These are phyloP conservation scores for Alternaria panax DNA, from an alignment of 2,329 filamentous ascomycete genomes.

Conservation along the genomic window DNA sequence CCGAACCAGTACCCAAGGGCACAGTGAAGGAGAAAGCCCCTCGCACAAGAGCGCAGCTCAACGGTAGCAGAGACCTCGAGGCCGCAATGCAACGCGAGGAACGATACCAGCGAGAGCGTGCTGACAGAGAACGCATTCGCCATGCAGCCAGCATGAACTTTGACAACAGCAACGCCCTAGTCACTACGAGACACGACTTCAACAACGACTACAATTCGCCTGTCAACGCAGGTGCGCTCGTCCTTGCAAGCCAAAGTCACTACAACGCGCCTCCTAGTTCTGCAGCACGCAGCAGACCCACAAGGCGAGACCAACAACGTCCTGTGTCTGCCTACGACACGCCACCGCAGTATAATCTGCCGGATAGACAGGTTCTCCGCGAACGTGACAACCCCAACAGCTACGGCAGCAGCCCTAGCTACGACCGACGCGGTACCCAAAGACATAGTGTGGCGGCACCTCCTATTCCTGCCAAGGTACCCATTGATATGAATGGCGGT, in stretches of 20 bases:
- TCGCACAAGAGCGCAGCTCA: constrained; percentile 58
- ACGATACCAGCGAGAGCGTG: constrained; percentile 43
- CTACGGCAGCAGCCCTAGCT: constrained; percentile 41
- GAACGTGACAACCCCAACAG: constrained; percentile 46
- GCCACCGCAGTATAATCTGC: constrained; percentile 21
- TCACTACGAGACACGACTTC: constrained; percentile 38
- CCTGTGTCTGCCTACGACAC: constrained; percentile 21
- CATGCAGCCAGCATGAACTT: constrained; percentile 39
- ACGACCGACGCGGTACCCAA: constrained; percentile 34
- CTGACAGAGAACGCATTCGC: constrained; percentile 43
- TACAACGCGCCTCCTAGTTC: constrained; percentile 21
- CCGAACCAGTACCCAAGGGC: constrained; percentile 73
- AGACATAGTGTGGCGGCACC: constrained; percentile 52
- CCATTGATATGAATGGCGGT: constrained; percentile 51
- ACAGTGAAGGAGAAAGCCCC: constrained; percentile 49
- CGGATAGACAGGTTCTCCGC: constrained; percentile 40
- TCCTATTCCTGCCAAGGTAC: constrained; percentile 75
- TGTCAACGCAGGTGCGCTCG: constrained; percentile 28
- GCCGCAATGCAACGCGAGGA: constrained; percentile 43
- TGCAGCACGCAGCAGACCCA: constrained; percentile 35
- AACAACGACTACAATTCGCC: constrained; percentile 27
- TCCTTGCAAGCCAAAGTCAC: constrained; percentile 33
- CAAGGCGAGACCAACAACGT: constrained; percentile 37
- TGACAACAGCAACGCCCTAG: constrained; percentile 40
- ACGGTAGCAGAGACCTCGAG: constrained; percentile 58